A percentile compares a stretch with the other conserved stretches of the same genome.
Evolutionary conservation across 495 filamentous ascomycete genomes (phyloP).

Genomic region (Penicillium robsamsonii): DNA sequence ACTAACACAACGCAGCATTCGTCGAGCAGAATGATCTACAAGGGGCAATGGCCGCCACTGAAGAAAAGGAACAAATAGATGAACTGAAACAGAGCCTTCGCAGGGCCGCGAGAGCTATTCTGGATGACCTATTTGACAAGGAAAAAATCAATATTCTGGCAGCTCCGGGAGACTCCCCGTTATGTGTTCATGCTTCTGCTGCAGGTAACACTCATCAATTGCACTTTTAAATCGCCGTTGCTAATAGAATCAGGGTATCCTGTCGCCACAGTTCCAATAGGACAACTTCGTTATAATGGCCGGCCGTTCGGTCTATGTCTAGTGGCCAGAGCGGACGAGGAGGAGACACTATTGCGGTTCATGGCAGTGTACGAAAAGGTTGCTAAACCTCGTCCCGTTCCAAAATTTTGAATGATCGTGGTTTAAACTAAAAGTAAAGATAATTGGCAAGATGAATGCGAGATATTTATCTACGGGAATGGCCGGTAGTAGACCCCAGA

Average conservation of each 20-base stretch:
- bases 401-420: background rate
- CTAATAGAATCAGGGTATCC: conserved; percentile 26
- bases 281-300: conserved; percentile 31
- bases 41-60: conserved; percentile 13
- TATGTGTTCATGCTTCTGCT: conserved; percentile 31
- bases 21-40: too few relatives aligned
- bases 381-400: conserved; percentile 22
- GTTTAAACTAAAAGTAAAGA: background rate
- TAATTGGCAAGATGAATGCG: too few relatives aligned
- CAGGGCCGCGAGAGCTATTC: conserved; percentile 8
- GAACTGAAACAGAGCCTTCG: conserved; percentile 14
- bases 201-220: conserved; percentile 17
- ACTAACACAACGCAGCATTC: too few relatives aligned
- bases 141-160: conserved; percentile 28
- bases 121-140: conserved; percentile 20
- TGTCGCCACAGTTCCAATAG: conserved; percentile 33
- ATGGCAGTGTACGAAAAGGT: conserved; percentile 26
- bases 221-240: conserved; percentile 2
- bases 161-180: conserved; percentile 28
- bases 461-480: too few relatives aligned
- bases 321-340: conserved; percentile 22
- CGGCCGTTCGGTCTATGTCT: conserved; percentile 35
- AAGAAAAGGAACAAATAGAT: conserved; percentile 15
- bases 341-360: conserved; percentile 28
- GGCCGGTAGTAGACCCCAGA: too few relatives aligned